phyloP scores from a whole-genome alignment of 2,329 filamentous ascomycete species.

The Alternaria sp. region DNA sequence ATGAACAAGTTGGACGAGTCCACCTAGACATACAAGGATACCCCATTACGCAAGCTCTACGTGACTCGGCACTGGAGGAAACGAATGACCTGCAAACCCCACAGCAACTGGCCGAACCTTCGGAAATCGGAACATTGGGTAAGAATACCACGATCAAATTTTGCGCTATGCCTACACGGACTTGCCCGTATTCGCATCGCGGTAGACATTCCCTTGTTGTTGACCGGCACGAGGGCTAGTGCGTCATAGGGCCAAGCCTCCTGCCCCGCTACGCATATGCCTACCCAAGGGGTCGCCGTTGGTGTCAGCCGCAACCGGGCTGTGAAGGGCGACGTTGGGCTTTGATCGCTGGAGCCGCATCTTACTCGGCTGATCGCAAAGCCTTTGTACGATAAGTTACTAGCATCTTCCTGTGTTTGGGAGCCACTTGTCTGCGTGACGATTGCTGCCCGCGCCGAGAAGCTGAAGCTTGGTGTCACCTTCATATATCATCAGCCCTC shows the following conservation, averaged over 20 bases:
- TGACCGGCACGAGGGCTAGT: slow-evolving; percentile 3
- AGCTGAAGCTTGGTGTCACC: slow-evolving; percentile 19
- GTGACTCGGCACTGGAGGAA: background rate
- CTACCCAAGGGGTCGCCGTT: slow-evolving; percentile 6
- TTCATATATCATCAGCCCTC: slow-evolving; percentile 26
- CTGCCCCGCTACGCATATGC: slow-evolving; percentile 23
- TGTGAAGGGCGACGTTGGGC: slow-evolving; percentile 31
- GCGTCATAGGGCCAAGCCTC: slow-evolving; percentile 34
- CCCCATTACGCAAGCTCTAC: background rate
- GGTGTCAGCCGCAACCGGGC: slow-evolving; percentile 35
- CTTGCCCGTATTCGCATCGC: slow-evolving; percentile 1
- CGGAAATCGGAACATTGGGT: background rate
- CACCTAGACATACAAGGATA: background rate
- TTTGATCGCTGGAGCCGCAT: slow-evolving; percentile 16
- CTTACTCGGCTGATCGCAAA: background rate
- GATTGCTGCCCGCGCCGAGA: slow-evolving; percentile 7
- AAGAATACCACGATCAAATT: slow-evolving; percentile 2
- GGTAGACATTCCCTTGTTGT: background rate
- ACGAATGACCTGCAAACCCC: background rate
- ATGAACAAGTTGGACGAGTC: slow-evolving; percentile 17
- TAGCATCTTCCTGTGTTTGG: slow-evolving; percentile 5
- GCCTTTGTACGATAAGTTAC: background rate
- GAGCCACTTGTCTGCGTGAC: slow-evolving; percentile 8
- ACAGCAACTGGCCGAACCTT: background rate
- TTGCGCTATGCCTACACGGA: background rate